Conservation (phyloP, 2,329 filamentous ascomycete genomes). For the Xylaria multiplex region DNA sequence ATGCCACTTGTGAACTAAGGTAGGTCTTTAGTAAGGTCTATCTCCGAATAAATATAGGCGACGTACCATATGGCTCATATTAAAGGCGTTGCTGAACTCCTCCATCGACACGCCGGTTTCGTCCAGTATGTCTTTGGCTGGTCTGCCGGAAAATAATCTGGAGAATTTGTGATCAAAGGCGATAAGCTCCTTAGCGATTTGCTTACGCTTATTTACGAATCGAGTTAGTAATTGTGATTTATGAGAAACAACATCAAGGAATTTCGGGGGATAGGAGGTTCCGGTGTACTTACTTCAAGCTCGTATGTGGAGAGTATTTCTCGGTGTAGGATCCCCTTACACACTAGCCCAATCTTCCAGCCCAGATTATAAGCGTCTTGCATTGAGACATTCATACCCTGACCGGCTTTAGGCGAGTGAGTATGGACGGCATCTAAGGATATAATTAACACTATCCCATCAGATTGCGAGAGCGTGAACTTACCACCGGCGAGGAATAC, state of each 20-base stretch:
- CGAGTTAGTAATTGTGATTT: not conserved
- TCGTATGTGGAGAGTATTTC: conserved; percentile 56
- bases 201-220: conserved; percentile 51
- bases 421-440: conserved; percentile 73
- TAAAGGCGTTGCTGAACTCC: conserved; percentile 55
- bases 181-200: conserved; percentile 69
- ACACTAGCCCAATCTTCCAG: conserved; percentile 57
- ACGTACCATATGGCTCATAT: conserved; percentile 42
- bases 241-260: not conserved
- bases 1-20: conserved; percentile 39
- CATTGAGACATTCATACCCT: conserved; percentile 72
- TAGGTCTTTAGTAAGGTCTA: not conserved
- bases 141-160: conserved; percentile 59
- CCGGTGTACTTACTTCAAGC: conserved; percentile 44
- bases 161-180: conserved; percentile 62
- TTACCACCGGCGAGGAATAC: conserved; percentile 74
- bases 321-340: conserved; percentile 48
- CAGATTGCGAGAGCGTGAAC: not conserved
- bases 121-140: conserved; percentile 65
- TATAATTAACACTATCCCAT: not conserved
- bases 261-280: not conserved
- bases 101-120: conserved; percentile 66
- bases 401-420: conserved; percentile 76
- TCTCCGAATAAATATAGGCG: not conserved
- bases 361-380: conserved; percentile 70